Evolutionary conservation across 1,284 basidiomycete species (phyloP).

Genomic region (Sanguinoderma infundibulare): DNA sequence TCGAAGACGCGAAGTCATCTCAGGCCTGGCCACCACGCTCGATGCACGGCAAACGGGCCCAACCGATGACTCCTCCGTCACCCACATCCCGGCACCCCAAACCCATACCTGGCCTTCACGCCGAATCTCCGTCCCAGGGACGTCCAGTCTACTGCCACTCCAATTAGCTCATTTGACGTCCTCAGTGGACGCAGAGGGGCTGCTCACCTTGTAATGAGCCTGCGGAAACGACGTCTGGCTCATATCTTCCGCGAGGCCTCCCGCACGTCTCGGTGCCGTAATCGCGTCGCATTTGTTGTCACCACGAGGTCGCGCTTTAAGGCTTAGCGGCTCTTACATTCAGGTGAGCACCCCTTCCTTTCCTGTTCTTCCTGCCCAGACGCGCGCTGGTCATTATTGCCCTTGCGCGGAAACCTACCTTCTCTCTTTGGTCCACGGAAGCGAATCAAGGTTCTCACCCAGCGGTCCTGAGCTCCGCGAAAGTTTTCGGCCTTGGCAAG

Average conservation of each 20-base stretch:
- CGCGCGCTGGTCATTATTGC: not conserved
- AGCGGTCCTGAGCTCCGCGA: constrained; percentile 2
- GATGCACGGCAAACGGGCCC: not conserved
- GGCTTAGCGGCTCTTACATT: not conserved
- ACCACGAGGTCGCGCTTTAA: not conserved
- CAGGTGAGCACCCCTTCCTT: not conserved
- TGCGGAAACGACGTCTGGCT: not conserved
- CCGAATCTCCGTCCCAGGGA: not conserved
- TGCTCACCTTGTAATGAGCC: not conserved
- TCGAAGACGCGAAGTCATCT: not conserved
- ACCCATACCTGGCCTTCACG: not conserved
- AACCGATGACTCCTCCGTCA: not conserved
- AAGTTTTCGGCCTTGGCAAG: not conserved
- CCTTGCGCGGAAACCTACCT: not conserved
- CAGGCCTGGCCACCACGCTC: not conserved
- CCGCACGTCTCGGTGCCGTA: constrained; percentile 5
- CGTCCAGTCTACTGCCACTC: not conserved
- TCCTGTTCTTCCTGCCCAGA: not conserved
- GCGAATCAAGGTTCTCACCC: not conserved
- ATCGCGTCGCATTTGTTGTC: not conserved
- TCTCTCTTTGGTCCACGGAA: not conserved
- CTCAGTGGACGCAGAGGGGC: not conserved
- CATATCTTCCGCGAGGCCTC: not conserved
- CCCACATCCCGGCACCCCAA: not conserved
- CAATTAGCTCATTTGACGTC: not conserved